Base-by-base conservation (phyloP, 225 moss, liverwort and hornwort species). In the Takakia lepidozioides region DNA sequence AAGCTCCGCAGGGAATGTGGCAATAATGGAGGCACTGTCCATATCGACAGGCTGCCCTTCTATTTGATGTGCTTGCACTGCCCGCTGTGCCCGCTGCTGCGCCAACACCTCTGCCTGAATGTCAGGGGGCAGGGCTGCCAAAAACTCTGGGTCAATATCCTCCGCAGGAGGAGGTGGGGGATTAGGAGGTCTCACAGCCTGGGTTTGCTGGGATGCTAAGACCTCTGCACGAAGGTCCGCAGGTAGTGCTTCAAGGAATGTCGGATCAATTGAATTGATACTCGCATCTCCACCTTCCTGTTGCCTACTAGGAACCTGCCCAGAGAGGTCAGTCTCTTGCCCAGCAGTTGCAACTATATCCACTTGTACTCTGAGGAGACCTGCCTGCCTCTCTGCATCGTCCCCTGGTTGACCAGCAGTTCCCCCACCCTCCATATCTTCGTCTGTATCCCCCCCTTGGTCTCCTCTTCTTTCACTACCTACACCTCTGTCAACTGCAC, bases 1-100 rank as follows among this genome's bases (percentile, higher is more conserved):
- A 72, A 93, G 93, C 47, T 88, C 93, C 36, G 88, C 81, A 34
- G 93, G 93, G 54, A 93, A 88, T 19, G 93, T 93, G 43, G 93
- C 93, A 71, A 93, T 93, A 7, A 93, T 93, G 18, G 93, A 93
- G 29, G 93, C 93, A 72, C 88, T 93, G 45, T 93, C 93, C 93
- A 93, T 93, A 59, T 93, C 93, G 51, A 93, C 93, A 43, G 93
- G 88, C 43, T 93, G 93, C 7, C 88, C 86, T 63, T 93, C 93
- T 17, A 66, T 63, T 22, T 83, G 68, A 43, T 88, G 75, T 19
- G 78, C 88, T 73, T 71, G 83, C 27, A 75, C 61, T 50, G 76
- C 57, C 61, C 88, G 82, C 52, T 93, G 93, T 26, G 86, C 86
- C 35, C 81, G 86, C 53, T 93, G 93, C 49, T 88, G 88, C 23